Evolutionary conservation across 257 asterid genomes (phyloP).

Genomic region (Knoxia roxburghii): DNA sequence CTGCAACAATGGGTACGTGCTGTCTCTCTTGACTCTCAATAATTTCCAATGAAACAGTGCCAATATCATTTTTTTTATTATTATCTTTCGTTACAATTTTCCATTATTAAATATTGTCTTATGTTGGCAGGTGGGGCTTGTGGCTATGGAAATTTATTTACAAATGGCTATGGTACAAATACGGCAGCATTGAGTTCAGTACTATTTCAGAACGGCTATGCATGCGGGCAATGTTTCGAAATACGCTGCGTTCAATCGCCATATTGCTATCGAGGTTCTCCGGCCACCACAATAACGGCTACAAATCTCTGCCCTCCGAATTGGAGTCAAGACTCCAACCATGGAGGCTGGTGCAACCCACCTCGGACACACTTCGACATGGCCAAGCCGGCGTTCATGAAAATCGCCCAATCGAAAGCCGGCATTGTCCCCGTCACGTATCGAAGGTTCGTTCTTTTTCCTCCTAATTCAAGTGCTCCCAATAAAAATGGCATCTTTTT

Average conservation of each 20-base stretch:
- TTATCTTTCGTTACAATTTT: no score
- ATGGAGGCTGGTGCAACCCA: constrained; percentile 96
- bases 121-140: constrained; percentile 87
- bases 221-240: constrained; percentile 81
- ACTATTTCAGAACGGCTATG: constrained; percentile 64
- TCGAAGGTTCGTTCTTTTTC: constrained; percentile 50
- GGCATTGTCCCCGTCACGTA: constrained; percentile 70
- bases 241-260: constrained; percentile 42
- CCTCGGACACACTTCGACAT: constrained; percentile 79
- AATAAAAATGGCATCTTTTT: no score
- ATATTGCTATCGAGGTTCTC: constrained; percentile 48
- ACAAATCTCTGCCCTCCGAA: constrained; percentile 89
- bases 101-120: no score
- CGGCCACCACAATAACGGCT: constrained; percentile 55
- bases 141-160: constrained; percentile 65
- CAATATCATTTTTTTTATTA: no score
- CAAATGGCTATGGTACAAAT: constrained; percentile 60
- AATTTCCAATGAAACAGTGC: neutral
- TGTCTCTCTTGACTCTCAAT: no score
- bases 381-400: constrained; percentile 78
- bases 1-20: constrained; percentile 48
- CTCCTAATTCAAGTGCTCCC: no score
- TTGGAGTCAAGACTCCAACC: constrained; percentile 57
- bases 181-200: constrained; percentile 80
- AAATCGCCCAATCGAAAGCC: constrained; percentile 70